Evolutionary conservation across 371 early-diverging fungal species (phyloP).

Genomic region (Aphelidium insulamus): DNA sequence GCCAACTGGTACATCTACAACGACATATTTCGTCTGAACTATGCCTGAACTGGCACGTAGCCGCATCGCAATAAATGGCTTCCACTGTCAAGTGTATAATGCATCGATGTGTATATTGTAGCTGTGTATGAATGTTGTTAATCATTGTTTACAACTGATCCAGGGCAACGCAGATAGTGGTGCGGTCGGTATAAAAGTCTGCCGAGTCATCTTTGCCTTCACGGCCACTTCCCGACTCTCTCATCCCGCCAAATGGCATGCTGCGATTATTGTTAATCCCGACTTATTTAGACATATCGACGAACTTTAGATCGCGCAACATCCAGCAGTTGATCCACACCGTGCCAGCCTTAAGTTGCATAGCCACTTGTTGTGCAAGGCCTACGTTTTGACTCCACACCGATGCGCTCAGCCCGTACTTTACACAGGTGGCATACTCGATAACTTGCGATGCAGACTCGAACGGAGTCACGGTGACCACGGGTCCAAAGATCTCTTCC

Average conservation of each 20-base stretch:
- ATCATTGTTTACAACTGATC: too few relatives aligned
- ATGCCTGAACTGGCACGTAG: slow-evolving; percentile 18
- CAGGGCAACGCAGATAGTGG: slow-evolving; percentile 21
- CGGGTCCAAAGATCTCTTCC: too few relatives aligned
- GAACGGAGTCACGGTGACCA: too few relatives aligned
- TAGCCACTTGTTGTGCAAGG: too few relatives aligned
- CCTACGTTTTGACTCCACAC: too few relatives aligned
- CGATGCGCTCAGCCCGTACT: too few relatives aligned
- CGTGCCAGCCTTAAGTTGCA: slow-evolving; percentile 30
- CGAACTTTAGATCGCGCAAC: slow-evolving; percentile 38
- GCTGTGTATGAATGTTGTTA: too few relatives aligned
- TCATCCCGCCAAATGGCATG: not conserved
- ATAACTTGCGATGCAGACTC: too few relatives aligned
- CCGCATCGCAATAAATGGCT: too few relatives aligned
- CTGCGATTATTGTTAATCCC: not conserved
- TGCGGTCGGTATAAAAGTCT: slow-evolving; percentile 30
- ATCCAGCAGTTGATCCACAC: slow-evolving; percentile 60
- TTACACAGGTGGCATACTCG: too few relatives aligned
- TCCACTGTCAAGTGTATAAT: too few relatives aligned
- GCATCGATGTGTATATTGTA: too few relatives aligned
- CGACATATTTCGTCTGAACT: slow-evolving; percentile 59
- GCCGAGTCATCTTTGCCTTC: slow-evolving; percentile 27
- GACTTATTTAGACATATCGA: slow-evolving; percentile 23
- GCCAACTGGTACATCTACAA: slow-evolving; percentile 38
- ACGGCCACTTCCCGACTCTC: slow-evolving; percentile 15